Conservation (phyloP, 768 basidiomycete species). For the Coprinopsis sp. region DNA sequence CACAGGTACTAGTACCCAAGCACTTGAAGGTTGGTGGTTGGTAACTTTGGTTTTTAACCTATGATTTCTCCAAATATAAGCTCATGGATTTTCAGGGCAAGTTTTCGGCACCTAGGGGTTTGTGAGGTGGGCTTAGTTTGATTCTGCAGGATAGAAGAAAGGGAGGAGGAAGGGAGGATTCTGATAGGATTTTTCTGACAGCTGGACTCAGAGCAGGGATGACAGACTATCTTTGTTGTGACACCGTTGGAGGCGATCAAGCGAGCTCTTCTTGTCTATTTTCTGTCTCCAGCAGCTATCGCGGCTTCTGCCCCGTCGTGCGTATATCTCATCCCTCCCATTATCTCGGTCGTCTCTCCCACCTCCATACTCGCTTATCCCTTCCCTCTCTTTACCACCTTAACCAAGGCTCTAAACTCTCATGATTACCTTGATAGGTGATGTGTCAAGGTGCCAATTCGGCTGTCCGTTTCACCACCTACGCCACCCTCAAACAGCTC, state of each 20-base stretch:
- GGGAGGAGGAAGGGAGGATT: neutral
- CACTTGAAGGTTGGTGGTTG: too few relatives aligned
- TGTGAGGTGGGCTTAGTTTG: slow-evolving; percentile 64
- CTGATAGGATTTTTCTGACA: slow-evolving; percentile 17
- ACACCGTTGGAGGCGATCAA: slow-evolving; percentile 99
- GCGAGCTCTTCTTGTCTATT: too few relatives aligned
- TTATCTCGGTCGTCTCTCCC: slow-evolving; percentile 1
- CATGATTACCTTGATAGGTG: slow-evolving; percentile 64
- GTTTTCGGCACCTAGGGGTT: slow-evolving; percentile 79
- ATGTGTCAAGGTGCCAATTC: slow-evolving; percentile 98
- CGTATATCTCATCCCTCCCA: slow-evolving; percentile 23
- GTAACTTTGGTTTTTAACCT: slow-evolving; percentile 92
- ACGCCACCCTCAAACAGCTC: slow-evolving; percentile 89
- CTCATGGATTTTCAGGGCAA: slow-evolving; percentile 90
- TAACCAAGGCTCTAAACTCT: too few relatives aligned
- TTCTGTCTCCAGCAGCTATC: slow-evolving; percentile 58
- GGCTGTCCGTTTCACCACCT: slow-evolving; percentile 92
- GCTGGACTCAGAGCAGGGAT: slow-evolving; percentile 86
- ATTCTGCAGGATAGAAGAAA: neutral
- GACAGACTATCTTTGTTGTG: slow-evolving; percentile 90
- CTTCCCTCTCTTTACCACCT: too few relatives aligned
- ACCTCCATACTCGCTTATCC: too few relatives aligned
- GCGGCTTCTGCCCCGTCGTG: slow-evolving; percentile 92
- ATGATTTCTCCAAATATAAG: slow-evolving; percentile 85
- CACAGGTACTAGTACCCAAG: too few relatives aligned